These are phyloP conservation scores for Pseudoneurospora amorphoporcata DNA, from an alignment of 495 filamentous ascomycete species.

Conservation along the genomic window DNA sequence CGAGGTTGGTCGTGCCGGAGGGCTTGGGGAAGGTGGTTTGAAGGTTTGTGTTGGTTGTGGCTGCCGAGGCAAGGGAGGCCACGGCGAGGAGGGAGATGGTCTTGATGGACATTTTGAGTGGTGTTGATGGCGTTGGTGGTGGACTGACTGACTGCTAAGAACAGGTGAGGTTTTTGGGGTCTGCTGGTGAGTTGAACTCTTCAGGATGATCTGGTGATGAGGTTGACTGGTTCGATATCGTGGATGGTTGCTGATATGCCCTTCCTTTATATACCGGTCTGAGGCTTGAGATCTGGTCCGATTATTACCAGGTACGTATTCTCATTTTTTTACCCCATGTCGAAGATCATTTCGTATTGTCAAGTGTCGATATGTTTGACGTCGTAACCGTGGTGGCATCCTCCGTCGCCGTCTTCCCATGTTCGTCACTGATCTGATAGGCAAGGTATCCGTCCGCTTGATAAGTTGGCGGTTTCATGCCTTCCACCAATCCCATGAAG, in stretches of 20 bases:
- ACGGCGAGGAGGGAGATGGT: constrained; percentile 4
- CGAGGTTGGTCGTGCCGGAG: constrained; percentile 14
- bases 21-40: constrained; percentile 18
- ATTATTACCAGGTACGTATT: neutral
- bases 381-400: neutral
- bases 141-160: neutral
- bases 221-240: neutral
- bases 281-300: neutral
- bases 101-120: constrained; percentile 2
- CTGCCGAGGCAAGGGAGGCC: constrained; percentile 6
- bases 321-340: neutral
- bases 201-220: neutral
- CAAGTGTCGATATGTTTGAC: neutral
- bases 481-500: neutral
- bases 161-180: too few species aligned
- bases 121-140: neutral
- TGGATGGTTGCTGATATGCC: neutral
- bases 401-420: neutral
- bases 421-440: neutral
- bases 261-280: neutral
- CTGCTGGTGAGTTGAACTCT: neutral
- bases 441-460: neutral
- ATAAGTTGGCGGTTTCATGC: neutral
- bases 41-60: constrained; percentile 20
- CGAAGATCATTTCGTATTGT: neutral